Base-by-base conservation (phyloP, 1,139 yeast genomes). In the Candida sanyaensis region DNA sequence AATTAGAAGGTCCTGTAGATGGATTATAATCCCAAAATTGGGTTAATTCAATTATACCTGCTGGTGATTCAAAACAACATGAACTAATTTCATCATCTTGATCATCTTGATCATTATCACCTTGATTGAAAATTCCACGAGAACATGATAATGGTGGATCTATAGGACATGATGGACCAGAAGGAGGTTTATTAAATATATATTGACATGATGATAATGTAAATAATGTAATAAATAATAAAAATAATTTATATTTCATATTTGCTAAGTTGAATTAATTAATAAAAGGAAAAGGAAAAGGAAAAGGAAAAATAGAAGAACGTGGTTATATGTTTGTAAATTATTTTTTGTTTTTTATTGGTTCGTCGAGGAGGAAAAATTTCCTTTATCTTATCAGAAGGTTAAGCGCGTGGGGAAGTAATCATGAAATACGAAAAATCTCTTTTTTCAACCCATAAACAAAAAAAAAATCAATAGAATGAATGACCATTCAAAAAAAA, bases 11-110 rank as follows among this genome's bases (percentile, higher is more conserved):
- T 1, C 97, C 96, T 51, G 86, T 76, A 2, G 95, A 84, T 0
- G 97, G 97, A 51, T 73, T 72, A 61, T 88, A 89, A 65, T 91
- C 96, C 98, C 98, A 93, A 66, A 92, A 91, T 64, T 93, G 98
- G 0, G 98, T 89, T 59, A 85, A 88, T 43, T 92, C 67, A 37
- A 92, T 73, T 12, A 91, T 77, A 1, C 98, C 97, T 31, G 66
- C 64, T 2, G 96, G 96, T 43, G 83, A 78, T 62, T 92, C 97
- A 64, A 84, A 89, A 64, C 98, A 93, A 62, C 99, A 93, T 1
- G 83, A 64, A 59, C 86, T 50, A 8, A 50, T 66, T 12, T 76
- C 70, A 1, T 69, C 68, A 12, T 36, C 28, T 2, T 23, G 3
- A 17, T 17, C n/a, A n/a, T n/a, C n/a, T n/a, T n/a, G n/a, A n/a